Evolutionary conservation across 208 protist genomes (phyloP).

Genomic region (Leishmania arabica): DNA sequence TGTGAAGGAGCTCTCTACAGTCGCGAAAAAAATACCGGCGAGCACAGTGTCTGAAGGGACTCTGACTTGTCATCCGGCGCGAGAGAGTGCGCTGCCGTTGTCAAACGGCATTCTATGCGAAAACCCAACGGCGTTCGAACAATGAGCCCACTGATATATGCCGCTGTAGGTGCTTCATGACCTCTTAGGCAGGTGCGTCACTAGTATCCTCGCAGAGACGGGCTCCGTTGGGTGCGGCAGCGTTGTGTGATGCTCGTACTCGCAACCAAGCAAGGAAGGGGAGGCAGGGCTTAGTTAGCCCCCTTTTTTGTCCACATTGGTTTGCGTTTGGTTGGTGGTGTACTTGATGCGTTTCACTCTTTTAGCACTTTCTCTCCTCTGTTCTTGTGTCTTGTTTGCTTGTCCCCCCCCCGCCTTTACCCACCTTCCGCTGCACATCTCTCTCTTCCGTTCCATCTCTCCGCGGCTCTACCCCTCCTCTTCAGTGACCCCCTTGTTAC

Average conservation of each 20-base stretch:
- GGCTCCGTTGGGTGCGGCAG: neutral
- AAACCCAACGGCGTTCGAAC: neutral
- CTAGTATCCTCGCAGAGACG: neutral
- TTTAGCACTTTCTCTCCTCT: neutral
- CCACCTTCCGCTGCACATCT: neutral
- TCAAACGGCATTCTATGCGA: neutral
- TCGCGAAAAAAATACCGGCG: neutral
- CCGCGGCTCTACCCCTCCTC: neutral
- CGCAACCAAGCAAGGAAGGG: neutral
- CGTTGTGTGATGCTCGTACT: neutral
- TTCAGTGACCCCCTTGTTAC: neutral
- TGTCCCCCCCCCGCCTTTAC: no score
- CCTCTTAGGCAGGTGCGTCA: neutral
- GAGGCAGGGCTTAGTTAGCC: neutral
- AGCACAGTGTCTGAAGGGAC: neutral
- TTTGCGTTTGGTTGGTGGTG: neutral
- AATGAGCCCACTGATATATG: neutral
- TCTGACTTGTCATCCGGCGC: neutral
- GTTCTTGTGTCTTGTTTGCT: neutral
- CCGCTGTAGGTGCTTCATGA: neutral
- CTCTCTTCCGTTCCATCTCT: neutral
- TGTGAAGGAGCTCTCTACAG: neutral
- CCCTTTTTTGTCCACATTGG: neutral
- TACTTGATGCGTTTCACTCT: neutral
- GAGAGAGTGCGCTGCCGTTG: neutral